Base-by-base conservation (phyloP, 2,329 filamentous ascomycete genomes). In the Colletotrichum truncatum region DNA sequence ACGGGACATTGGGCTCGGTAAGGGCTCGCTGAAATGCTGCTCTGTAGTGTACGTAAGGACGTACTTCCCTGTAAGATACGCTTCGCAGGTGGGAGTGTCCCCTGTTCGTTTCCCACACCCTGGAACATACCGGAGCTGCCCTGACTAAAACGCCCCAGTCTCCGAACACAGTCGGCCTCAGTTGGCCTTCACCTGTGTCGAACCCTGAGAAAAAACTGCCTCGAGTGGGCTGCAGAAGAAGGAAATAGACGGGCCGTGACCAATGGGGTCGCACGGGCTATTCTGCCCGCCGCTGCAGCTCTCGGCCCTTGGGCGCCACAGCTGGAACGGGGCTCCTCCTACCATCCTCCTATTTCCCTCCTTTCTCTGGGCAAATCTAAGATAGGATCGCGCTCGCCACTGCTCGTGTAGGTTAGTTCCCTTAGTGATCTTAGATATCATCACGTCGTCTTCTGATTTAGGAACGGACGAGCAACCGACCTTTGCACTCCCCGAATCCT, bases 291-390 rank as follows among this genome's bases (percentile, higher is more conserved):
- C 18, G 52, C 62, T 62, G 62, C 57, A 62, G 28, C 49, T 55
- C 43, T 61, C 41, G 62, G 62, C 45, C 32, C 39, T 39, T 34
- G 38, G 46, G 54, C 53, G 61, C 60, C 60, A 64, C 54, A 64
- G 16, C 46, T 59, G 36, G 38, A 4, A 11, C 36, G 11, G 36
- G 41, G 34, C 61, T 45, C 57, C 62, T 62, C 56, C n/a, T 34
- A 36, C 39, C 26, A 14, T 55, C 62, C 62, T 62, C 26, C 62
- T 10, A 62, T 65, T 62, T 65, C 62, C 57, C 45, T 38, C 10
- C 25, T 48, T 57, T 21, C 25, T 25, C 56, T 61, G 39, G 32
- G 48, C 38, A 45, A 36, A 41, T 46, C 39, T 28, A 12, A 30
- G 46, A 53, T 49, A 26, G 28, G 21, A 43, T 28, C 26, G 43